A percentile compares a stretch with the other conserved stretches of the same genome.
phyloP scores from a whole-genome alignment of 2,329 filamentous ascomycete genomes.

The Graphilbum fragrans region DNA sequence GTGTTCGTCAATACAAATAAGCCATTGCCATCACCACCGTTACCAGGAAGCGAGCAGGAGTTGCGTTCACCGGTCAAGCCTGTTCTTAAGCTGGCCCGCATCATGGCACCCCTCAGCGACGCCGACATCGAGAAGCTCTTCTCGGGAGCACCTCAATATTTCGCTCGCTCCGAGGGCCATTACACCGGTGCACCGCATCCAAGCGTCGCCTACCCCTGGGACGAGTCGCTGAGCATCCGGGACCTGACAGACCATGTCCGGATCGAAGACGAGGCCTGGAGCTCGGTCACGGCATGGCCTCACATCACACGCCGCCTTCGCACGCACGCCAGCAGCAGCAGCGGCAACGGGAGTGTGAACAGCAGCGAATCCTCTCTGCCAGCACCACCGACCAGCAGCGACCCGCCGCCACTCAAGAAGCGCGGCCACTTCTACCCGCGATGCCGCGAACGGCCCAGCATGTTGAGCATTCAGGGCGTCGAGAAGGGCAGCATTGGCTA shows the following conservation, averaged over 20 bases:
- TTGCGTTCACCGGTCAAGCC: constrained; percentile 27
- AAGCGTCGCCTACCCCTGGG: constrained; percentile 55
- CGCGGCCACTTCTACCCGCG: constrained; percentile 46
- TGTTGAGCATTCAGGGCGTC: constrained; percentile 60
- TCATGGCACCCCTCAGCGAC: constrained; percentile 47
- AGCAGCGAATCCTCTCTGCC: neutral
- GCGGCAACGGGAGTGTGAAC: constrained; percentile 19
- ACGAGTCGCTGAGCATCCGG: constrained; percentile 46
- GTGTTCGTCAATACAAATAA: constrained; percentile 36
- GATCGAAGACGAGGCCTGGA: constrained; percentile 52
- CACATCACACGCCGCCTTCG: constrained; percentile 38
- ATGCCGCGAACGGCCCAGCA: constrained; percentile 52
- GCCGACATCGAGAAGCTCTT: constrained; percentile 57
- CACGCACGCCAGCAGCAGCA: constrained; percentile 21
- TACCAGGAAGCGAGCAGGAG: constrained; percentile 26
- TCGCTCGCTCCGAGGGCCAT: constrained; percentile 46
- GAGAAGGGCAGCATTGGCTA: constrained; percentile 62
- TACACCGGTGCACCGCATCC: constrained; percentile 48
- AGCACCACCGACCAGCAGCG: neutral
- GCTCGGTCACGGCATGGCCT: constrained; percentile 49
- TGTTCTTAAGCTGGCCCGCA: constrained; percentile 39
- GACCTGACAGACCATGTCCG: constrained; percentile 54
- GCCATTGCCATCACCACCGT: constrained; percentile 42
- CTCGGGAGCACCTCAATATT: constrained; percentile 65
- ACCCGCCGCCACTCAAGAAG: constrained; percentile 28